phyloP scores from a whole-genome alignment of 192 early-diverging fungal genomes.

The Entomortierella lignicola region DNA sequence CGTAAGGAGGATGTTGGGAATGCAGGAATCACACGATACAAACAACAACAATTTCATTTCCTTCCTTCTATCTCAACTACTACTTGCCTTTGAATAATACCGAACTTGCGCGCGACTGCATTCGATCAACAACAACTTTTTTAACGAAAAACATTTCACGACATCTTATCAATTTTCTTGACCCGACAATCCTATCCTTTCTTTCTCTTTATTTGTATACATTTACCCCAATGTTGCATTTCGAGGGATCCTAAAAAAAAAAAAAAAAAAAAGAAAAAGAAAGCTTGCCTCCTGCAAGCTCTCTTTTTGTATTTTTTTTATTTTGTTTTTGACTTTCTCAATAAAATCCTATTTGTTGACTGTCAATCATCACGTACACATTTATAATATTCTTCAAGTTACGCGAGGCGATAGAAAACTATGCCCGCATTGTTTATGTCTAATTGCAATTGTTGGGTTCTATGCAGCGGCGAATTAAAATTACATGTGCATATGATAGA shows the following conservation, averaged over 20 bases:
- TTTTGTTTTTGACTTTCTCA: neutral
- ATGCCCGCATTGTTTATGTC: neutral
- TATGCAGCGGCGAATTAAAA: too few relatives aligned
- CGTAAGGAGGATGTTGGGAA: too few relatives aligned
- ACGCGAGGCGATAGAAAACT: too few relatives aligned
- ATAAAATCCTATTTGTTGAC: neutral
- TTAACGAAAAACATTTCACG: too few relatives aligned
- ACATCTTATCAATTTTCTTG: neutral
- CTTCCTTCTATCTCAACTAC: too few relatives aligned
- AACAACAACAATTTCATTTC: too few relatives aligned
- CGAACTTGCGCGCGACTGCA: neutral
- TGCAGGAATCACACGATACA: too few relatives aligned
- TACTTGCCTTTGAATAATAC: neutral
- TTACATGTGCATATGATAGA: too few relatives aligned
- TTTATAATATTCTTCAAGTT: neutral
- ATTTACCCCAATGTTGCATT: too few relatives aligned
- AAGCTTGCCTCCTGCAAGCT: too few relatives aligned
- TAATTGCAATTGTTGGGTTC: neutral
- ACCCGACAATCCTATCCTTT: neutral
- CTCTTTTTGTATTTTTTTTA: too few relatives aligned
- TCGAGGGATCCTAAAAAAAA: neutral
- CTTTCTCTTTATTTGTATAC: neutral
- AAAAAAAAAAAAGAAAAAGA: conserved; percentile 12
- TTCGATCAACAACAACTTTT: conserved; percentile 3
- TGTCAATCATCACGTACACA: neutral